Evolutionary conservation across 2,329 filamentous ascomycete genomes (phyloP).

Genomic region (Colletotrichum zoysiae): DNA sequence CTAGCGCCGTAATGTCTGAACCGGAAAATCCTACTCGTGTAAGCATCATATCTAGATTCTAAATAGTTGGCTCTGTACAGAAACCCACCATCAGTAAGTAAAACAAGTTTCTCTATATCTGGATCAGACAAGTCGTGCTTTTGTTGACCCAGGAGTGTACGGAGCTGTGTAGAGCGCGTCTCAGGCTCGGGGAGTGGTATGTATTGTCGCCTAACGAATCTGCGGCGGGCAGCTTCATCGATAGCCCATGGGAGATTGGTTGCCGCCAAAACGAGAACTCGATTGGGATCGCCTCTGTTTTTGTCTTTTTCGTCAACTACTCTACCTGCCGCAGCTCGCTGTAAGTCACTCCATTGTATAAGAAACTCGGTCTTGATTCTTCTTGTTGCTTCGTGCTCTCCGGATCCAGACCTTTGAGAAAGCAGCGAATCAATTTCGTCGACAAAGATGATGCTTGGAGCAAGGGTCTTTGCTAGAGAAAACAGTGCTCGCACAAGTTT

Average conservation of each 20-base stretch:
- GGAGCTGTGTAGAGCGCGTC: constrained; percentile 83
- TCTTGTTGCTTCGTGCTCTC: constrained; percentile 92
- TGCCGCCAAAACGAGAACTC: constrained; percentile 92
- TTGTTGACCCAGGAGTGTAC: constrained; percentile 85
- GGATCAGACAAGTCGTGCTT: constrained; percentile 81
- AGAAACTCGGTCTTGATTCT: constrained; percentile 98
- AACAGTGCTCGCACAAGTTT: constrained; percentile 96
- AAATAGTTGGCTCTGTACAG: neutral
- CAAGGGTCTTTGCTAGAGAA: constrained; percentile 85
- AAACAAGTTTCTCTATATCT: constrained; percentile 82
- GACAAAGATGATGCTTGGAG: constrained; percentile 97
- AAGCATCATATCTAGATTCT: constrained; percentile 28
- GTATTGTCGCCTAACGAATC: constrained; percentile 95
- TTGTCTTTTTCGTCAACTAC: constrained; percentile 76
- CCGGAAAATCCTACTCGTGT: constrained; percentile 85
- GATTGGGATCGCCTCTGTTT: constrained; percentile 82
- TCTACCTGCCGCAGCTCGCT: constrained; percentile 89
- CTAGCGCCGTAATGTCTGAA: constrained; percentile 94
- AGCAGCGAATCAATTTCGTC: constrained; percentile 97
- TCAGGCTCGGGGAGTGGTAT: constrained; percentile 91
- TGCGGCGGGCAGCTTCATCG: constrained; percentile 89
- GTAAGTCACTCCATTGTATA: constrained; percentile 96
- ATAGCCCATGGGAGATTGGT: constrained; percentile 99
- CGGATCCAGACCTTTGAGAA: constrained; percentile 83
- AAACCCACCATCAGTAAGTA: constrained; percentile 81